Evolutionary conservation across 768 basidiomycete species (phyloP), one percentile per base, ranked within the genome.

Genomic region (Mycena alexandri): DNA sequence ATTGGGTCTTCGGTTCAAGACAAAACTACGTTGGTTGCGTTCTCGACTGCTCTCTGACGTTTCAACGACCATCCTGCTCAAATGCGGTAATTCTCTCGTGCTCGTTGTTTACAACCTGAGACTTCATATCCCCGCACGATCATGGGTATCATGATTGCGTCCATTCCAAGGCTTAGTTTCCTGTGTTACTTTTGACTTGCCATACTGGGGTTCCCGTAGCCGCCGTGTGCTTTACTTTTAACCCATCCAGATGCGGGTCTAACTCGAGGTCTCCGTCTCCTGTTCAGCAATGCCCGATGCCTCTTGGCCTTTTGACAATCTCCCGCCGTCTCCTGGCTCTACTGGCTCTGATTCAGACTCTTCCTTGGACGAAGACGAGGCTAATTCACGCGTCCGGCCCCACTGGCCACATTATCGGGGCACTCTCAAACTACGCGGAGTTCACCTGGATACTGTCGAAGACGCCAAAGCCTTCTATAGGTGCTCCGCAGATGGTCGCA

Each of bases 381-480:
- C 84, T 61, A 92, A 93, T 72, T 72, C 75, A 21, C 89, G 92
- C 54, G 66, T 90, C 42, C 79, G 79, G 21, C 92, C 91, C 4
- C 80, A 84, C 71, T 93, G 92, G 92, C 80, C 81, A 41, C 79
- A 79, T 57, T 90, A 91, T 74, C 79, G 83, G 13, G 62, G 72
- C 52, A 63, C 86, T 36, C 78, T 92, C 52, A 77, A 82, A 48
- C 62, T 75, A 62, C 82, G 83, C 48, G 92, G 90, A 5, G 87
- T 87, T 72, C 86, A 81, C 41, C 86, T 93, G 1, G 90, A 93
- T 69, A 93, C 91, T 29, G 86, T 87, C 46, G 82, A 83, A 54
- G 91, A 92, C 71, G 92, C 90, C 29, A 88, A 85, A 75, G 81
- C 83, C 19, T 85, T 84, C 70, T 92, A 92, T 34, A 21, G 24